Conservation (phyloP, 2,329 filamentous ascomycete genomes). For the Ceratocystis papillata region DNA sequence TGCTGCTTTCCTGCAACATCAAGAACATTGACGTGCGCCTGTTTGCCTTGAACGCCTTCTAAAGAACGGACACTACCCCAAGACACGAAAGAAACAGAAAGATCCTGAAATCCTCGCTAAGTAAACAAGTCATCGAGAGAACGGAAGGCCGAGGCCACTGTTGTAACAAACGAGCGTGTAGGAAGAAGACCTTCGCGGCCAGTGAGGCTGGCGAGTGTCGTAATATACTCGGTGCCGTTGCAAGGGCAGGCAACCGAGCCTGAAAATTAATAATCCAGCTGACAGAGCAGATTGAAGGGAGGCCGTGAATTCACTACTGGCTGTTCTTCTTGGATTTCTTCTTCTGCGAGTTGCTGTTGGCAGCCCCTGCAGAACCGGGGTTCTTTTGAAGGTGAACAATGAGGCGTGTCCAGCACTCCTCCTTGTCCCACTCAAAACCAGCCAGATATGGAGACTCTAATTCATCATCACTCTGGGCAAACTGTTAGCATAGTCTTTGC, state of each 20-base stretch:
- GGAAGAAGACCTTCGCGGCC: background rate
- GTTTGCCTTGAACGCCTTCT: slow-evolving; percentile 12
- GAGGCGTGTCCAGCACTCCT: slow-evolving; percentile 79
- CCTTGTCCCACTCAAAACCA: slow-evolving; percentile 93
- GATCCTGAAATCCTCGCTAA: background rate
- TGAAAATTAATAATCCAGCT: background rate
- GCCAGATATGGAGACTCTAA: slow-evolving; percentile 76
- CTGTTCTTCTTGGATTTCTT: slow-evolving; percentile 55
- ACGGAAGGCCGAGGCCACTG: background rate
- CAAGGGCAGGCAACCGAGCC: background rate
- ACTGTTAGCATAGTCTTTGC: no score
- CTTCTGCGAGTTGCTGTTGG: slow-evolving; percentile 37
- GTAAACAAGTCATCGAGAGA: slow-evolving; percentile 3
- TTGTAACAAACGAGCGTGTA: background rate
- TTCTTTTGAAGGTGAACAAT: slow-evolving; percentile 71
- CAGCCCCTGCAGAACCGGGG: slow-evolving; percentile 42
- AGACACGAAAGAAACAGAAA: background rate
- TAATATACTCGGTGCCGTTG: background rate
- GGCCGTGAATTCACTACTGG: slow-evolving; percentile 26
- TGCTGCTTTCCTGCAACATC: slow-evolving; percentile 9
- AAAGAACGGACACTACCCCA: slow-evolving; percentile 12
- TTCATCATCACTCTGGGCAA: slow-evolving; percentile 71
- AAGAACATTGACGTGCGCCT: background rate
- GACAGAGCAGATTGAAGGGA: background rate
- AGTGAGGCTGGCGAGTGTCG: background rate